Percentiles rank a stretch among this genome's conserved stretches.
phyloP scores from a whole-genome alignment of 345 rosid genomes.

The Geranium rotundifolium region DNA sequence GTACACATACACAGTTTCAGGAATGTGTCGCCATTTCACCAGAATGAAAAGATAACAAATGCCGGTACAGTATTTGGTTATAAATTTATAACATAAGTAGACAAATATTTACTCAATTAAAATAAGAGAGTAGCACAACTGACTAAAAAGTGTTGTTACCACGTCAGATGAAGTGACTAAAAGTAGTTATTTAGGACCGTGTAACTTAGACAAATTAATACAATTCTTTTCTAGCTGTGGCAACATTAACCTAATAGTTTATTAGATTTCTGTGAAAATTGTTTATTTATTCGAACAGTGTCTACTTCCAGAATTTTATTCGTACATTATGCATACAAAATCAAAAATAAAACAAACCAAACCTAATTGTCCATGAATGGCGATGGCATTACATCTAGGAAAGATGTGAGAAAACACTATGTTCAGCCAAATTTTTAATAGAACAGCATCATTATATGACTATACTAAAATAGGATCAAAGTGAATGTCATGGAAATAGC shows the following conservation, averaged over 20 bases:
- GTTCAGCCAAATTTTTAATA: background rate
- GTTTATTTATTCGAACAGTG: no score
- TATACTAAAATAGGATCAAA: background rate
- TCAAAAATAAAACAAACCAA: no score
- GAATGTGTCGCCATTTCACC: background rate
- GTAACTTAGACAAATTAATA: background rate
- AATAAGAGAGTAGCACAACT: background rate
- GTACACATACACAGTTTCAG: slow-evolving; percentile 6
- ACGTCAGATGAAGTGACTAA: background rate
- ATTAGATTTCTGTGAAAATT: no score
- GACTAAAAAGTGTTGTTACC: background rate
- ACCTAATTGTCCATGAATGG: background rate
- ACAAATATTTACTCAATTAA: background rate
- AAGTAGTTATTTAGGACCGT: background rate
- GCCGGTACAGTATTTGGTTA: background rate
- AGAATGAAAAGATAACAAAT: background rate
- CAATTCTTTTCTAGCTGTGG: background rate
- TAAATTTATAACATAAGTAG: background rate
- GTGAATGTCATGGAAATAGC: background rate
- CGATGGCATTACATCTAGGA: background rate
- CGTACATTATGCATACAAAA: background rate
- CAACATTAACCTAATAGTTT: no score
- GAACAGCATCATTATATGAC: background rate
- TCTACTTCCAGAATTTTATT: background rate
- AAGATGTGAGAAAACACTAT: background rate